Conservation (phyloP, 129 eudicot species). For the Arctium minus region DNA sequence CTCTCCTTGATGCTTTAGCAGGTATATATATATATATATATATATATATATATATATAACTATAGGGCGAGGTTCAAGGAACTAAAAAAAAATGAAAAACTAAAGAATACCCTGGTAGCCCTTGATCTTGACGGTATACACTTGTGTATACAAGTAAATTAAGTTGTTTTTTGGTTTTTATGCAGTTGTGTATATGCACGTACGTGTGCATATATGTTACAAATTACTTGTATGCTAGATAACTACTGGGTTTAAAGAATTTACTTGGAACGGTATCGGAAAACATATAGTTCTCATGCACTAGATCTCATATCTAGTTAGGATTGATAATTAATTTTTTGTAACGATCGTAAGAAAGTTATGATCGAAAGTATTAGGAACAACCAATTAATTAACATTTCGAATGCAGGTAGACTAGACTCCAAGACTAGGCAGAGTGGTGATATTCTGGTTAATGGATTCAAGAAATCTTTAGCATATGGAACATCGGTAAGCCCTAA, state of each 20-base stretch:
- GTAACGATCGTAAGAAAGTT: not conserved
- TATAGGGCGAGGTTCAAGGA: too few species aligned
- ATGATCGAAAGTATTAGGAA: not conserved
- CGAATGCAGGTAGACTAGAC: conserved; percentile 50
- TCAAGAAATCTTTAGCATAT: conserved; percentile 51
- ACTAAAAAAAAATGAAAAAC: too few species aligned
- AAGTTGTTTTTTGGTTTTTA: too few species aligned
- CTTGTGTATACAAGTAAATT: too few species aligned
- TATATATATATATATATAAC: not conserved
- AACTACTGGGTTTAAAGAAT: not conserved
- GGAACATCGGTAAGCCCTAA: conserved; percentile 63
- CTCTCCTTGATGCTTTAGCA: conserved; percentile 61
- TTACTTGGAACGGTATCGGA: not conserved
- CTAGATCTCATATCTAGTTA: not conserved
- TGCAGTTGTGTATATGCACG: too few species aligned
- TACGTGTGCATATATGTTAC: too few species aligned
- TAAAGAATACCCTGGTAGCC: too few species aligned
- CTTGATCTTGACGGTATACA: too few species aligned
- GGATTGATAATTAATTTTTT: not conserved
- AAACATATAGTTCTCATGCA: not conserved
- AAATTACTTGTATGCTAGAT: too few species aligned
- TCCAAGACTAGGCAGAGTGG: conserved; percentile 53
- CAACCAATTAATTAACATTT: not conserved
- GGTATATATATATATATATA: too few species aligned
- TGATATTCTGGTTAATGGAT: conserved; percentile 60